phyloP scores from a whole-genome alignment of 2,329 filamentous ascomycete species.

The Aureobasidium musti region DNA sequence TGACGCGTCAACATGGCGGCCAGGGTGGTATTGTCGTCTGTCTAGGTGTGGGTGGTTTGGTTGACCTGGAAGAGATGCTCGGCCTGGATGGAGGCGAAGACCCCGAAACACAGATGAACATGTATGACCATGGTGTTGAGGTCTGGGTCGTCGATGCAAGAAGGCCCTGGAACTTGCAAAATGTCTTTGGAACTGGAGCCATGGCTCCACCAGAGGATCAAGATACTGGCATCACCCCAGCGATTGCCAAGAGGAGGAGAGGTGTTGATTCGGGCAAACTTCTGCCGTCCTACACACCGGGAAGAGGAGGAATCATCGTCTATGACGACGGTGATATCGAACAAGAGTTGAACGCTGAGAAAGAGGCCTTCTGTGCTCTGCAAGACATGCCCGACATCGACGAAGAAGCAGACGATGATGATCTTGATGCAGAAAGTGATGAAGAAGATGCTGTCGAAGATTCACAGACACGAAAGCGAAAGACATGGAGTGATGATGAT shows the following conservation, averaged over 20 bases:
- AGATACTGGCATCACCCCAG: constrained; percentile 29
- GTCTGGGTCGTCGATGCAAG: constrained; percentile 93
- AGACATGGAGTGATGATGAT: constrained; percentile 43
- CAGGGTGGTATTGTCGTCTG: constrained; percentile 88
- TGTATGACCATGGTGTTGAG: constrained; percentile 75
- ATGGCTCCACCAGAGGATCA: constrained; percentile 40
- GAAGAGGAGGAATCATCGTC: constrained; percentile 84
- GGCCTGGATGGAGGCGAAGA: constrained; percentile 64
- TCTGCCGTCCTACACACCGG: constrained; percentile 69
- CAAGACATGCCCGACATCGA: constrained; percentile 89
- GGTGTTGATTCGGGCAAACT: constrained; percentile 76
- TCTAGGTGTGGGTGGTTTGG: constrained; percentile 86
- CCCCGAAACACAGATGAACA: constrained; percentile 38
- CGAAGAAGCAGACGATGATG: constrained; percentile 67
- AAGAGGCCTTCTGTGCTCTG: constrained; percentile 80
- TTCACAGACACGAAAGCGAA: constrained; percentile 44
- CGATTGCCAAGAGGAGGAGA: constrained; percentile 53
- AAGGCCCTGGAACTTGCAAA: constrained; percentile 90
- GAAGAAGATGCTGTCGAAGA: constrained; percentile 46
- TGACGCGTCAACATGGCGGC: constrained; percentile 83
- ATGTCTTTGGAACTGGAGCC: constrained; percentile 68
- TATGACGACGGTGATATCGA: constrained; percentile 97
- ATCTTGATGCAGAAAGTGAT: constrained; percentile 60
- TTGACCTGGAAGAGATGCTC: constrained; percentile 79
- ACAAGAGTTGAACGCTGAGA: constrained; percentile 72